These are phyloP conservation scores for Blastobotrys persicus DNA, from an alignment of 1,139 yeast species.

Conservation along the genomic window DNA sequence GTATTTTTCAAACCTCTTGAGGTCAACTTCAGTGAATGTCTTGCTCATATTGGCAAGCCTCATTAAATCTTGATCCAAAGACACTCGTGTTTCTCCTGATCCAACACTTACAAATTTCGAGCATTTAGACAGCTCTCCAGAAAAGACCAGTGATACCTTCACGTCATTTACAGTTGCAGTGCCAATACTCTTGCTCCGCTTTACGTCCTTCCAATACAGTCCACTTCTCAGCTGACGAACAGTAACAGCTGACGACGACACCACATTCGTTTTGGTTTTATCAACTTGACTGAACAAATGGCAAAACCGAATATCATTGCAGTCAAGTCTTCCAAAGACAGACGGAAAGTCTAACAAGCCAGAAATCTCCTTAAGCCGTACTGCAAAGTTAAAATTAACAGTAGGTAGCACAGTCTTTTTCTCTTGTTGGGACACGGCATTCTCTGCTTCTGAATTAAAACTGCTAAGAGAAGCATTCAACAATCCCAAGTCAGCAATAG, in stretches of 20 bases:
- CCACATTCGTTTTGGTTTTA: neutral
- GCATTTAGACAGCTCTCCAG: slow-evolving; percentile 5
- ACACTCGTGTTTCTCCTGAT: slow-evolving; percentile 6
- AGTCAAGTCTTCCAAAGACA: slow-evolving; percentile 1
- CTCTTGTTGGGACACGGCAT: neutral
- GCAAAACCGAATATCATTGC: slow-evolving; percentile 8
- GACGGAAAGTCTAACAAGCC: slow-evolving; percentile 9
- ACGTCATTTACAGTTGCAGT: slow-evolving; percentile 1
- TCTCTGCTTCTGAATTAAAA: neutral
- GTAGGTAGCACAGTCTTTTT: slow-evolving; percentile 1
- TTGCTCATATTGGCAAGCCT: slow-evolving; percentile 3
- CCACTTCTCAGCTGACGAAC: slow-evolving; percentile 5
- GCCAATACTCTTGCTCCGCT: neutral
- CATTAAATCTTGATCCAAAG: slow-evolving; percentile 10
- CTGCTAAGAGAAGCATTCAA: neutral
- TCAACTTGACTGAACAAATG: slow-evolving; percentile 9
- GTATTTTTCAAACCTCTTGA: slow-evolving; percentile 1
- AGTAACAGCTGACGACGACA: slow-evolving; percentile 4
- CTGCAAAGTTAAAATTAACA: slow-evolving; percentile 10
- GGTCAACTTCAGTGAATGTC: neutral
- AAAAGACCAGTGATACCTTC: slow-evolving; percentile 8
- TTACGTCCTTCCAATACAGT: neutral
- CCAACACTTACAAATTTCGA: slow-evolving; percentile 9
- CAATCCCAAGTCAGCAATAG: slow-evolving; percentile 8
- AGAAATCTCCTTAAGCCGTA: slow-evolving; percentile 1